Evolutionary conservation across 164 flowering plant genomes (phyloP).

Genomic region (Santalum album): DNA sequence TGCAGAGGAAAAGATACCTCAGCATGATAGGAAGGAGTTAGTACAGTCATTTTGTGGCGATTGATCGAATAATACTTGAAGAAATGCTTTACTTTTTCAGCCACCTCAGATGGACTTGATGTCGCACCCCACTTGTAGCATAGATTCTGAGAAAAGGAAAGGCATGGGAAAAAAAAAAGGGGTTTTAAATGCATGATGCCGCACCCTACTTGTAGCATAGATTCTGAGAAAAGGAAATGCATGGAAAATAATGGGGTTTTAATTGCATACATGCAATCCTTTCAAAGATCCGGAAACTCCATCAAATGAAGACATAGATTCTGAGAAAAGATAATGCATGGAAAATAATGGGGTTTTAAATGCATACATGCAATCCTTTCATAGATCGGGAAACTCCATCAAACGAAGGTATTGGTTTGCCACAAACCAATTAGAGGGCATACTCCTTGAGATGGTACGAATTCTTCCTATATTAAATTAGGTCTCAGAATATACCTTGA

Average conservation of each 20-base stretch:
- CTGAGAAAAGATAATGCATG: constrained; percentile 25
- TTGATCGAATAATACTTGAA: constrained; percentile 95
- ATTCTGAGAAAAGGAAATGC: constrained; percentile 36
- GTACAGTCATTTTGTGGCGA: constrained; percentile 92
- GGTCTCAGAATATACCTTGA: constrained; percentile 45
- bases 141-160: constrained; percentile 49
- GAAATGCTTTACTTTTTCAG: constrained; percentile 87
- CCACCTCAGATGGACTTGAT: constrained; percentile 63
- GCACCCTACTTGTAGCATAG: constrained; percentile 84
- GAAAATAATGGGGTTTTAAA: no score
- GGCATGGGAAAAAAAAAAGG: neutral
- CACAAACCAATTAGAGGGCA: no score
- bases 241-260: neutral
- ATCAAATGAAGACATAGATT: no score
- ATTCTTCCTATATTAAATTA: neutral
- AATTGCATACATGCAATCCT: constrained; percentile 63
- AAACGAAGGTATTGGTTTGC: no score
- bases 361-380: no score
- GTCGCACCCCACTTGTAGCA: constrained; percentile 77
- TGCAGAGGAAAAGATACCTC: constrained; percentile 42
- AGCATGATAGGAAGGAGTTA: constrained; percentile 95
- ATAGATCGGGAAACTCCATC: no score
- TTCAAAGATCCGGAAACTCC: no score
- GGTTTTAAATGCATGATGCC: constrained; percentile 19
- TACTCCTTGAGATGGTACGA: neutral